These are phyloP conservation scores for Phyllosticta citriasiana DNA, from an alignment of 2,329 filamentous ascomycete genomes.

Conservation along the genomic window DNA sequence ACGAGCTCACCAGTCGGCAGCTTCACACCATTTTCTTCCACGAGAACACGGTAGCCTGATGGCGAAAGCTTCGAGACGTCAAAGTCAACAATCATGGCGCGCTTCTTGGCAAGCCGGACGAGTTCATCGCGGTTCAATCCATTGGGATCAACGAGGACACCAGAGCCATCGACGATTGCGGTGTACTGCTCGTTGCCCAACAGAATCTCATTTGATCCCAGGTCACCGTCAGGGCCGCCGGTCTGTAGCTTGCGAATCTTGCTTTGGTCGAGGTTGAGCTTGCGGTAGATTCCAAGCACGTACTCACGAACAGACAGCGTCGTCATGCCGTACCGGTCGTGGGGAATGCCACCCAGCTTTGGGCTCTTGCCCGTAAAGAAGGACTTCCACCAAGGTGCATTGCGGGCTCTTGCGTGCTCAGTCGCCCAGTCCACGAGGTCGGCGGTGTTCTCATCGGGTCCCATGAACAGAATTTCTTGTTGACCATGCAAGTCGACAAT, in stretches of 20 bases:
- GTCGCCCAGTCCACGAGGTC: constrained; percentile 99
- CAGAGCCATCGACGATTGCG: constrained; percentile 89
- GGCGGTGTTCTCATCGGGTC: constrained; percentile 96
- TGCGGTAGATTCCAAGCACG: constrained; percentile 92
- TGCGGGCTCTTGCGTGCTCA: constrained; percentile 75
- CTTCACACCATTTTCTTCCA: constrained; percentile 82
- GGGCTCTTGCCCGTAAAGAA: constrained; percentile 99
- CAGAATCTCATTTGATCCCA: constrained; percentile 96
- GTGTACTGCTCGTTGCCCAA: constrained; percentile 94
- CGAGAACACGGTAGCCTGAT: constrained; percentile 81
- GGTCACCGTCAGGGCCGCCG: constrained; percentile 89
- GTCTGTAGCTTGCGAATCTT: constrained; percentile 92
- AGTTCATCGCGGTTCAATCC: constrained; percentile 81
- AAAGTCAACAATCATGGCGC: constrained; percentile 83
- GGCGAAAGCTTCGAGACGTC: constrained; percentile 76
- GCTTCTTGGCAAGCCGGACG: constrained; percentile 69
- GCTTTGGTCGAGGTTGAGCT: constrained; percentile 78
- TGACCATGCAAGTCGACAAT: constrained; percentile 93
- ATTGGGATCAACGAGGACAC: constrained; percentile 86
- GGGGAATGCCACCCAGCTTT: constrained; percentile 89
- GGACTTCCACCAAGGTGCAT: constrained; percentile 98
- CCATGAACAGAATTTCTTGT: constrained; percentile 96
- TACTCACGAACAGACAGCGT: constrained; percentile 94
- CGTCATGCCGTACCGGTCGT: constrained; percentile 96
- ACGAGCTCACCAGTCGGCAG: constrained; percentile 80